phyloP scores from a whole-genome alignment of 495 filamentous ascomycete species.

The Daldinia grandis region DNA sequence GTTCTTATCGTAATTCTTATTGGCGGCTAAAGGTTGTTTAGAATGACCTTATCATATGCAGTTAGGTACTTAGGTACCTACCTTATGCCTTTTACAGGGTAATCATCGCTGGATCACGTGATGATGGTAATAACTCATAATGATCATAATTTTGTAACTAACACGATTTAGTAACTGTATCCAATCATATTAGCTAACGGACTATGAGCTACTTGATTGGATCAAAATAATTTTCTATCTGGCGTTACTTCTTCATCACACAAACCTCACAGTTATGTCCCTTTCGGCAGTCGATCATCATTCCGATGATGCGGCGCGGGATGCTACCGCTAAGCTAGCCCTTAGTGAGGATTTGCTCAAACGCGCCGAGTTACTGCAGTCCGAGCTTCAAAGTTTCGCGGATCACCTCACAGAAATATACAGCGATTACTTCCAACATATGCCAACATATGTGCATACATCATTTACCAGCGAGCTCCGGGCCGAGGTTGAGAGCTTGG shows the following conservation, averaged over 20 bases:
- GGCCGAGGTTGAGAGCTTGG: constrained; percentile 36
- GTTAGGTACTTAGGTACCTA: too few species aligned
- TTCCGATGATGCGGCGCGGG: not conserved
- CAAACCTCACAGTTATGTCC: constrained; percentile 9
- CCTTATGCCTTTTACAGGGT: too few species aligned
- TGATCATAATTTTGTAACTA: too few species aligned
- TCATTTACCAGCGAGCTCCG: constrained; percentile 37
- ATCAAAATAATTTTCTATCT: not conserved
- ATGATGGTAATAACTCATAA: too few species aligned
- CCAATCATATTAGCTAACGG: not conserved
- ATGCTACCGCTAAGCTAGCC: constrained; percentile 8
- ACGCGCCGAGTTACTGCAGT: constrained; percentile 33
- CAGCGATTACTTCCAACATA: constrained; percentile 41
- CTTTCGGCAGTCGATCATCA: not conserved
- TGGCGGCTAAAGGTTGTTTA: too few species aligned
- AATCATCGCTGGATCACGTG: too few species aligned
- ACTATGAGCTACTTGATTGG: not conserved
- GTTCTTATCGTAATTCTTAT: too few species aligned
- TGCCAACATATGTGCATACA: constrained; percentile 37
- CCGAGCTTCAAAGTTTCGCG: constrained; percentile 40
- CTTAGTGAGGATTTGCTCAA: constrained; percentile 10
- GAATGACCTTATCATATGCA: too few species aligned
- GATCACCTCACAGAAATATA: constrained; percentile 37
- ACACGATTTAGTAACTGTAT: not conserved
- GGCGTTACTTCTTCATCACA: not conserved